Percentiles rank a stretch among this genome's conserved stretches.
These are phyloP conservation scores for Calcarisporium arbuscula DNA, from an alignment of 2,329 filamentous ascomycete species.

Conservation along the genomic window DNA sequence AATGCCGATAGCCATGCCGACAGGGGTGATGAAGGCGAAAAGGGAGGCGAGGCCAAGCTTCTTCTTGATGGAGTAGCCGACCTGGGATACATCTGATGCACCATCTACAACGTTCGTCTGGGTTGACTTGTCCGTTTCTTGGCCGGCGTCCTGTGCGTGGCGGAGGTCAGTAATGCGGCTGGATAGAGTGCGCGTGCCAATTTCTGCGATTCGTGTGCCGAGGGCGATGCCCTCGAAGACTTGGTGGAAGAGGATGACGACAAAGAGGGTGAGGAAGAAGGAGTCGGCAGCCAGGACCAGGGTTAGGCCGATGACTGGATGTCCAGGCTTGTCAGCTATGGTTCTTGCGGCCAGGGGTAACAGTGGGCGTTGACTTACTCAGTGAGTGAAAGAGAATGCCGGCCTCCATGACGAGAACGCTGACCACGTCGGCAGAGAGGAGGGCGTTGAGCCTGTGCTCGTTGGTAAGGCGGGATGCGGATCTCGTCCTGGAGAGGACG, in stretches of 20 bases:
- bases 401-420: slow-evolving; percentile 63
- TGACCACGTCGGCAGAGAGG: slow-evolving; percentile 43
- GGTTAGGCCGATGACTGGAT: slow-evolving; percentile 56
- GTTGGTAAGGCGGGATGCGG: slow-evolving; percentile 17
- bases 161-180: slow-evolving; percentile 16
- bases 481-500: slow-evolving; percentile 31
- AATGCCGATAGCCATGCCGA: slow-evolving; percentile 76
- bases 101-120: no score
- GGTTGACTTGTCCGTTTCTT: slow-evolving; percentile 20
- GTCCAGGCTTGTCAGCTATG: slow-evolving; percentile 8
- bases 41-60: slow-evolving; percentile 56
- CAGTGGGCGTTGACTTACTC: slow-evolving; percentile 33
- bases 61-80: slow-evolving; percentile 27
- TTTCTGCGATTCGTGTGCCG: slow-evolving; percentile 60
- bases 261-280: slow-evolving; percentile 50
- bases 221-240: slow-evolving; percentile 73
- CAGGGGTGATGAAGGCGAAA: slow-evolving; percentile 66
- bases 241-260: slow-evolving; percentile 72
- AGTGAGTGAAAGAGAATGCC: slow-evolving; percentile 73
- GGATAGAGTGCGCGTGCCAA: slow-evolving; percentile 29
- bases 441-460: slow-evolving; percentile 18
- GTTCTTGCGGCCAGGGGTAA: neutral
- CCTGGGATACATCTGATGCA: slow-evolving; percentile 10
- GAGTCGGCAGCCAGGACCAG: slow-evolving; percentile 53
- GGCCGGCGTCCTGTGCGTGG: slow-evolving; percentile 10